Conservation (phyloP, 2,329 filamentous ascomycete species). For the Thelonectria discophora region DNA sequence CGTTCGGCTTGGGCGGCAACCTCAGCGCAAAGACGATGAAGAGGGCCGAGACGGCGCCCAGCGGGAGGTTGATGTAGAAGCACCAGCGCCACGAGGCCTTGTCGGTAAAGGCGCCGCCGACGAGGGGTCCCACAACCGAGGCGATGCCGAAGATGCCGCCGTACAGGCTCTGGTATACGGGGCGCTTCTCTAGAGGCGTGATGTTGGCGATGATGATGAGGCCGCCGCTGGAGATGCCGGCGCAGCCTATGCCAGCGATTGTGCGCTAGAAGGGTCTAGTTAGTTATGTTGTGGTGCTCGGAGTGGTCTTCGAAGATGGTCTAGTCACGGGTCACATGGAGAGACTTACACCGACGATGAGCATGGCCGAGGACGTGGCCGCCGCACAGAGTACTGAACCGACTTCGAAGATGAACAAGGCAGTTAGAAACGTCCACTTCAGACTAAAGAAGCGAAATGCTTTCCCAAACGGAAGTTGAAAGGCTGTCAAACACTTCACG, state of each 20-base stretch:
- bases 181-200: slow-evolving; percentile 18
- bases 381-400: slow-evolving; percentile 42
- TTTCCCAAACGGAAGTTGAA: slow-evolving; percentile 51
- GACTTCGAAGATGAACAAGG: slow-evolving; percentile 58
- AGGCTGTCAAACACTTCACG: too few species aligned
- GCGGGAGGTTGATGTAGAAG: slow-evolving; percentile 17
- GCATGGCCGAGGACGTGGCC: slow-evolving; percentile 9
- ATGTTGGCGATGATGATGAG: slow-evolving; percentile 22
- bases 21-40: slow-evolving; percentile 5
- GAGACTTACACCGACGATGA: slow-evolving; percentile 22
- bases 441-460: slow-evolving; percentile 40
- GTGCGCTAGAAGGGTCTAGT: slow-evolving; percentile 3
- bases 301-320: too few species aligned
- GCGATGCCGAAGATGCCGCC: slow-evolving; percentile 18
- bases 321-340: too few species aligned
- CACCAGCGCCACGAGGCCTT: slow-evolving; percentile 16
- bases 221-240: slow-evolving; percentile 12
- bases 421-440: slow-evolving; percentile 53
- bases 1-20: not conserved
- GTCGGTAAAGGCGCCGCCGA: slow-evolving; percentile 13
- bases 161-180: slow-evolving; percentile 16
- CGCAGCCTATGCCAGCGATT: slow-evolving; percentile 15
- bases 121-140: slow-evolving; percentile 15
- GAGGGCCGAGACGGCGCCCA: slow-evolving; percentile 1
- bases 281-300: not conserved